These are phyloP conservation scores for Boechera retrofracta DNA, from an alignment of 345 rosid genomes.

Conservation along the genomic window DNA sequence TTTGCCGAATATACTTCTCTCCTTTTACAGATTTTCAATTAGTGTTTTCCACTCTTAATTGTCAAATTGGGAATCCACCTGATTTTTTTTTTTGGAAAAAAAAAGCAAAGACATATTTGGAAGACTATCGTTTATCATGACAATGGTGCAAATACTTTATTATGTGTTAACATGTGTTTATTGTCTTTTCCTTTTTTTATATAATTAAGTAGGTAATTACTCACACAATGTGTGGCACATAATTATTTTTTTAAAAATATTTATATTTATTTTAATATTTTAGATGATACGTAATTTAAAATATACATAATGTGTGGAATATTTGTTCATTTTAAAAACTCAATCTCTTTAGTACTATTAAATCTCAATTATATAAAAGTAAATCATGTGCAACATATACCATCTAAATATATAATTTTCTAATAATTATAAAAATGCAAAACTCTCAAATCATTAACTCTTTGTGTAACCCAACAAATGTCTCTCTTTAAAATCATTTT, in stretches of 20 bases:
- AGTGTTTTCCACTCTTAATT: conserved; percentile 23
- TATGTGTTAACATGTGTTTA: not conserved
- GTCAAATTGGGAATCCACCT: conserved; percentile 33
- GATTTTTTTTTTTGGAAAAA: not conserved
- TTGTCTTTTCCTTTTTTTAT: not conserved
- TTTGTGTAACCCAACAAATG: not conserved
- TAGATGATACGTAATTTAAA: not conserved
- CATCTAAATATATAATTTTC: not conserved
- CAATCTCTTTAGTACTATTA: not conserved
- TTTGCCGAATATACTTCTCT: conserved; percentile 29
- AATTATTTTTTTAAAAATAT: not conserved
- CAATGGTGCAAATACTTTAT: not conserved
- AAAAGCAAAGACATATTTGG: not conserved
- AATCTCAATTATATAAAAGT: not conserved
- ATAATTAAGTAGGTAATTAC: not conserved
- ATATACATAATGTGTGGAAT: not conserved
- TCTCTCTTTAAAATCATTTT: not conserved
- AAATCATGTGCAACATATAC: not conserved
- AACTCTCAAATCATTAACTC: not conserved
- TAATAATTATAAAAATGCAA: not conserved
- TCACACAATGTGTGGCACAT: not conserved
- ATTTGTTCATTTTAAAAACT: not conserved
- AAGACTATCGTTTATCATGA: conserved; percentile 4
- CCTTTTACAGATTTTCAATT: conserved; percentile 9
- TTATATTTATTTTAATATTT: not conserved